A percentile compares a stretch with the other conserved stretches of the same genome.
These are phyloP conservation scores for Lentinula raphanica DNA, from an alignment of 768 basidiomycete species.

Conservation along the genomic window DNA sequence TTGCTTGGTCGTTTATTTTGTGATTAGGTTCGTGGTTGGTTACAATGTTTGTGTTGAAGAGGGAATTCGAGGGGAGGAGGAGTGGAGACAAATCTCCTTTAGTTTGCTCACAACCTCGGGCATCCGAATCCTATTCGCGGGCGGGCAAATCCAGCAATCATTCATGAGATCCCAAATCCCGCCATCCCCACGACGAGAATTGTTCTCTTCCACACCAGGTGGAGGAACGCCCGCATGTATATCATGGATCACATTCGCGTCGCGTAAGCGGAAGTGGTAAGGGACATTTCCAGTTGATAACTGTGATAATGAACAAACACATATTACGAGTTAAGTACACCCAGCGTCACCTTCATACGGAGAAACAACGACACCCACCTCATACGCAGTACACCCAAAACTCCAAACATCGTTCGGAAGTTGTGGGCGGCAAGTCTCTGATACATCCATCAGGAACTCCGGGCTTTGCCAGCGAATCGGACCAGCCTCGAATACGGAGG, in stretches of 20 bases:
- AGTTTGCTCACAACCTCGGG: conserved; percentile 5
- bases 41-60: too few species aligned
- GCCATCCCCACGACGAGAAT: neutral
- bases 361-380: conserved; percentile 16
- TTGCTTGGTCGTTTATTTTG: too few species aligned
- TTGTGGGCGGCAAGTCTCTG: conserved; percentile 18
- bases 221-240: conserved; percentile 17
- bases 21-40: too few species aligned
- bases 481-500: conserved; percentile 23
- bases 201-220: conserved; percentile 11
- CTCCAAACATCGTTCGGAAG: conserved; percentile 29
- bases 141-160: conserved; percentile 15
- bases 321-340: too few species aligned
- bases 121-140: conserved; percentile 13
- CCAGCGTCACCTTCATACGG: too few species aligned
- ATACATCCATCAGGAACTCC: conserved; percentile 24
- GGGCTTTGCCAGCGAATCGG: conserved; percentile 31
- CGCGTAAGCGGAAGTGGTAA: conserved; percentile 19
- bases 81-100: neutral
- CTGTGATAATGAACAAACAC: too few species aligned
- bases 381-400: conserved; percentile 30
- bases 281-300: conserved; percentile 23
- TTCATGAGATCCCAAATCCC: conserved; percentile 9
- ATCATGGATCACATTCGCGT: conserved; percentile 21
- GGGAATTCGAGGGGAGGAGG: neutral